Evolutionary conservation across 2,329 filamentous ascomycete genomes (phyloP).

Genomic region (Onygena corvina): DNA sequence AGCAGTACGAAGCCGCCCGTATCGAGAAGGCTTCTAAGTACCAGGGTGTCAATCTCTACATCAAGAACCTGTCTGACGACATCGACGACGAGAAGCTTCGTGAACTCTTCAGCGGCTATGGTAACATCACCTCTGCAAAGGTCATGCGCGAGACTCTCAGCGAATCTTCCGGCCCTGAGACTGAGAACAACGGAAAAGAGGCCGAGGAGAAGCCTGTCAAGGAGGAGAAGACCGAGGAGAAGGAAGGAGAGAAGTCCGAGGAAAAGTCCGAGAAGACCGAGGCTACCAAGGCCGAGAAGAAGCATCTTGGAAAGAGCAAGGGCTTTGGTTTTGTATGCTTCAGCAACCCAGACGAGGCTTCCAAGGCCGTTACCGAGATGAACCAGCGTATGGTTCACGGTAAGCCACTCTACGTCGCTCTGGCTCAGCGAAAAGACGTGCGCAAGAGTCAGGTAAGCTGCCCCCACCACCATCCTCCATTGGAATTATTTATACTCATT

Average conservation of each 20-base stretch:
- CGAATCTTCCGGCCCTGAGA: constrained; percentile 31
- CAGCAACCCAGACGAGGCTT: constrained; percentile 96
- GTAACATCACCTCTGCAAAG: constrained; percentile 95
- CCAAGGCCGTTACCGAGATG: constrained; percentile 98
- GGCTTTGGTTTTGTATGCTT: constrained; percentile 99
- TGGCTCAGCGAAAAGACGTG: constrained; percentile 98
- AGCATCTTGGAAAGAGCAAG: constrained; percentile 89
- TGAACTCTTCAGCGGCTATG: constrained; percentile 80
- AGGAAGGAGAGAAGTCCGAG: constrained; percentile 40
- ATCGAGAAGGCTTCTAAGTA: constrained; percentile 99
- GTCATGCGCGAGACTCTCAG: constrained; percentile 73
- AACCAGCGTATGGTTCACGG: constrained; percentile 97
- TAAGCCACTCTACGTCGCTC: constrained; percentile 95
- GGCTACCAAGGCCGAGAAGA: constrained; percentile 48
- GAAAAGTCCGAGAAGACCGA: constrained; percentile 29
- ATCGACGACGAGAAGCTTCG: constrained; percentile 97
- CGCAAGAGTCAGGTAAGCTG: constrained; percentile 68
- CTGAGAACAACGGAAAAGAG: constrained; percentile 42
- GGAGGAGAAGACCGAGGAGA: constrained; percentile 33
- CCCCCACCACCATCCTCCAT: neutral
- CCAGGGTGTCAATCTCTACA: constrained; percentile 97
- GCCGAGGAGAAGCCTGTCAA: constrained; percentile 40
- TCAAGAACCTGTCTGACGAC: constrained; percentile 97
- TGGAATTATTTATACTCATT: neutral
- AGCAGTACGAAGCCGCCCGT: constrained; percentile 94